Evolutionary conservation across 192 early-diverging fungal species (phyloP).

Genomic region (Backusella circina): DNA sequence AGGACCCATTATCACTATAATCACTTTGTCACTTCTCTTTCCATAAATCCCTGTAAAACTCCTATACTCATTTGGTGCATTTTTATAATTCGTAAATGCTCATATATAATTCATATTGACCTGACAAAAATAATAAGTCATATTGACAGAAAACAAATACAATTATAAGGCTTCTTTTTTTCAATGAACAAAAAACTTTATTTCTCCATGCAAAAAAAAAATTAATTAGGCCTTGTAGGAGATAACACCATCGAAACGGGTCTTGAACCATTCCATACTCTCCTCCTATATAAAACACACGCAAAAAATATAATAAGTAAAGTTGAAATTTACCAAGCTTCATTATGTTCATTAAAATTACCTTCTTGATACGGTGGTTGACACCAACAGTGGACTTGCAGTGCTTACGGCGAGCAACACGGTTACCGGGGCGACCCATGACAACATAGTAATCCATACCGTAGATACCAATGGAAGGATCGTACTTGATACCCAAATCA

Average conservation of each 20-base stretch:
- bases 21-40: too few relatives aligned
- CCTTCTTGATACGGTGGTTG: constrained; percentile 87
- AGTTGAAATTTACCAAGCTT: background rate
- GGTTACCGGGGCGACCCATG: constrained; percentile 97
- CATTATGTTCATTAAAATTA: too few relatives aligned
- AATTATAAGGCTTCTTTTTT: background rate
- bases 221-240: constrained; percentile 1
- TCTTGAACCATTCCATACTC: constrained; percentile 98
- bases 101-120: too few relatives aligned
- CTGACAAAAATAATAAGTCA: background rate
- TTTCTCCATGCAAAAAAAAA: background rate
- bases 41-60: too few relatives aligned
- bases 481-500: constrained; percentile 99
- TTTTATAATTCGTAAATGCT: too few relatives aligned
- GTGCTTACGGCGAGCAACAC: constrained; percentile 92
- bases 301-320: background rate
- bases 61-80: too few relatives aligned
- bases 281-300: constrained; percentile 57
- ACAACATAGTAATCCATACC: constrained; percentile 99
- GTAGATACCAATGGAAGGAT: constrained; percentile 97
- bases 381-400: constrained; percentile 78
- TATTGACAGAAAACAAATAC: background rate
- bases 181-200: background rate
- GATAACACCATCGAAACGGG: constrained; percentile 54
- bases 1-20: too few relatives aligned